Evolutionary conservation across 192 early-diverging fungal genomes (phyloP).

Genomic region (Dissophora ornata): DNA sequence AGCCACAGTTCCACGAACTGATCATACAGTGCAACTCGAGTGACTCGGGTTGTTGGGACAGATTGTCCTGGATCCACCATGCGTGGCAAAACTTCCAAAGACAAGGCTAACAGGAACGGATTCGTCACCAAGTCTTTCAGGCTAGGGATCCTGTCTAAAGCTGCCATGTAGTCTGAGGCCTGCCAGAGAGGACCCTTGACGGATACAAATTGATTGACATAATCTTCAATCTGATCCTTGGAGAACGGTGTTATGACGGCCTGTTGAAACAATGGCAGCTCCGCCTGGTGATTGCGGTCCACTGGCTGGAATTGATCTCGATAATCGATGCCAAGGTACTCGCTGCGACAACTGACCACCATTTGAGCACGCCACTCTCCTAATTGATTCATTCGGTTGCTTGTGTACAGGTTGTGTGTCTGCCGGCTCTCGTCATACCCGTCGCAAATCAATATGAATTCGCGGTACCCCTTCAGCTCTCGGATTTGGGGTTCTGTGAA

Average conservation of each 20-base stretch:
- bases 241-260: constrained; percentile 9
- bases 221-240: constrained; percentile 10
- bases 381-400: constrained; percentile 14
- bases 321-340: constrained; percentile 1
- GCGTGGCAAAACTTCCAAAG: constrained; percentile 11
- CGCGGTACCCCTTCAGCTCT: constrained; percentile 9
- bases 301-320: not conserved
- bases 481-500: constrained; percentile 6
- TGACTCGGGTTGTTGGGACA: not conserved
- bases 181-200: not conserved
- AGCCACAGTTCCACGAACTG: constrained; percentile 7
- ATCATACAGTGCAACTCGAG: constrained; percentile 11
- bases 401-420: constrained; percentile 9
- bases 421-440: constrained; percentile 23
- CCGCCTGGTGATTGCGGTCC: not conserved
- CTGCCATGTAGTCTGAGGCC: not conserved
- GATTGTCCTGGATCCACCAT: not conserved
- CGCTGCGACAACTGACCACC: constrained; percentile 4
- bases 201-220: constrained; percentile 12
- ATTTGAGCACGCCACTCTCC: constrained; percentile 8
- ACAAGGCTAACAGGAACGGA: constrained; percentile 16
- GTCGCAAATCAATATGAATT: constrained; percentile 29
- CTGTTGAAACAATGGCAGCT: not conserved
- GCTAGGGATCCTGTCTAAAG: not conserved
- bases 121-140: constrained; percentile 8